Evolutionary conservation across 2,329 filamentous ascomycete genomes (phyloP).

Genomic region (Fusarium sp.): DNA sequence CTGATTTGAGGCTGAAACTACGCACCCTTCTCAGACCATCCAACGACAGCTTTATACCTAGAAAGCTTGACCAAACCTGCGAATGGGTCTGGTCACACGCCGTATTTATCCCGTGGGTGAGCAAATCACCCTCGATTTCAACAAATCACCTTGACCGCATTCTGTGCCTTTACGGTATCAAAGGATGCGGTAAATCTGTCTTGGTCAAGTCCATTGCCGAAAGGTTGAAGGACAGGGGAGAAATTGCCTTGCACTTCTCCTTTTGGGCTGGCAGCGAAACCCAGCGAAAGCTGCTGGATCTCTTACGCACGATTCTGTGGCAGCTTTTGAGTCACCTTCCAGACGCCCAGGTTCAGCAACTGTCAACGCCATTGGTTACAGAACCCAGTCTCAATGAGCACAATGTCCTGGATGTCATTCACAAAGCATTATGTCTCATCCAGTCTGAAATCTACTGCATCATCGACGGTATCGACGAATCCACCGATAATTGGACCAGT

Average conservation of each 20-base stretch:
- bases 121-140: not conserved
- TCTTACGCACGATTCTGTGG: not conserved
- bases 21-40: not conserved
- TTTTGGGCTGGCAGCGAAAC: not conserved
- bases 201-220: not conserved
- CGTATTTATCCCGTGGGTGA: not conserved
- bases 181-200: not conserved
- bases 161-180: not conserved
- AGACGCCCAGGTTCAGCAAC: not conserved
- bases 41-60: not conserved
- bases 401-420: not conserved
- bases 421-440: not conserved
- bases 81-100: not conserved
- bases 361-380: not conserved
- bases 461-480: not conserved
- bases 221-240: not conserved
- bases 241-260: not conserved
- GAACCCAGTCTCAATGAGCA: not conserved
- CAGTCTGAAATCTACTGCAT: not conserved
- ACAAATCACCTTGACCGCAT: not conserved
- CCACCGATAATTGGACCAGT: not conserved
- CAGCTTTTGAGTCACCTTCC: not conserved
- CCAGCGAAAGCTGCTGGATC: not conserved
- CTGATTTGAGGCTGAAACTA: not conserved
- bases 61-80: not conserved